phyloP scores from a whole-genome alignment of 441 rosid species.

The Croton laevigatus region DNA sequence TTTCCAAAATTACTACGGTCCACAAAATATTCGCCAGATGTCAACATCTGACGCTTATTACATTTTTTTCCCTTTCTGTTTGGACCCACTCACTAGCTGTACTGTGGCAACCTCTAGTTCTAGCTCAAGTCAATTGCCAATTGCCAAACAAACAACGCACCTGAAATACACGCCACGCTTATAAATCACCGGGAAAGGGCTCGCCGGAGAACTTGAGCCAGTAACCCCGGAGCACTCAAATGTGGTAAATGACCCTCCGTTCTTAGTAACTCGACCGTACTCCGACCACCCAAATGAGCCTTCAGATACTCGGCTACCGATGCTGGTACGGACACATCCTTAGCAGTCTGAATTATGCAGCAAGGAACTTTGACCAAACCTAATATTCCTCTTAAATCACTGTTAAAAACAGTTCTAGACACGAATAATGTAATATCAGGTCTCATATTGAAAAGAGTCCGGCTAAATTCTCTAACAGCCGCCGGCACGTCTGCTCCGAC shows the following conservation, averaged over 20 bases:
- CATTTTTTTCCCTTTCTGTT: background rate
- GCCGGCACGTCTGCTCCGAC: slow-evolving; percentile 84
- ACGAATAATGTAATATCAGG: slow-evolving; percentile 87
- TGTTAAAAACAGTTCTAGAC: slow-evolving; percentile 62
- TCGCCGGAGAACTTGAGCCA: slow-evolving; percentile 67
- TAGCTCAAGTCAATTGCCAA: background rate
- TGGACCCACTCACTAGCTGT: slow-evolving; percentile 19
- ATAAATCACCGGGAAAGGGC: slow-evolving; percentile 51
- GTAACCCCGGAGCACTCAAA: slow-evolving; percentile 74
- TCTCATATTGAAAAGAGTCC: slow-evolving; percentile 92
- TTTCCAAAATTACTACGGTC: slow-evolving; percentile 18
- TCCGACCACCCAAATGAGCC: slow-evolving; percentile 56
- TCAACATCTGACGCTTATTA: slow-evolving; percentile 22
- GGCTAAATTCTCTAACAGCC: slow-evolving; percentile 87
- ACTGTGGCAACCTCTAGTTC: background rate
- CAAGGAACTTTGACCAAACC: slow-evolving; percentile 67
- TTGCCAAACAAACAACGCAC: background rate
- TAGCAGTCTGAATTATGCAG: slow-evolving; percentile 74
- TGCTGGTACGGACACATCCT: slow-evolving; percentile 82
- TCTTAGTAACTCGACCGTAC: slow-evolving; percentile 67
- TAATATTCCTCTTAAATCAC: slow-evolving; percentile 67
- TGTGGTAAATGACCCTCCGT: slow-evolving; percentile 95
- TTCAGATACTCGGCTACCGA: slow-evolving; percentile 72
- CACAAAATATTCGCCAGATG: slow-evolving; percentile 39
- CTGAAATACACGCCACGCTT: too few relatives aligned